These are phyloP conservation scores for Andrographis paniculata DNA, from an alignment of 305 asterid species.

Conservation along the genomic window DNA sequence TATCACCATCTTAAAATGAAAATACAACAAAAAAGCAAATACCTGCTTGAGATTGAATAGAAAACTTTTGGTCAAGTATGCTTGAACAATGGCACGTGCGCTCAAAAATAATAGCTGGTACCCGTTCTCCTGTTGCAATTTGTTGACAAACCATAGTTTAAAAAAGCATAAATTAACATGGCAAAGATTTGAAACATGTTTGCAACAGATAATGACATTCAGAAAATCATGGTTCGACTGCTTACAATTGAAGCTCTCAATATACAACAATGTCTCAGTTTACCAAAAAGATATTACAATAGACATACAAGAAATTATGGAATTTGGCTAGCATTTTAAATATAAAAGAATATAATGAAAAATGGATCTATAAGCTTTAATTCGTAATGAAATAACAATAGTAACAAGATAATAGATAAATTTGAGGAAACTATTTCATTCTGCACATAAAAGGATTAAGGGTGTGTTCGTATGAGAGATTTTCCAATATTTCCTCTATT, in stretches of 20 bases:
- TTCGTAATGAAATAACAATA: not conserved
- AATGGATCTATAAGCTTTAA: not conserved
- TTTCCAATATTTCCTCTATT: too few species aligned
- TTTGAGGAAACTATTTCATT: not conserved
- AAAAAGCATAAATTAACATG: not conserved
- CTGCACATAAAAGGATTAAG: not conserved
- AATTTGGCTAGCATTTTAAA: not conserved
- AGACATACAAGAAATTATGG: not conserved
- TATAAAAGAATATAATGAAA: not conserved
- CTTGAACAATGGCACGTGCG: constrained; percentile 82
- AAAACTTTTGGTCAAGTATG: constrained; percentile 66
- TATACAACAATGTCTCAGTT: not conserved
- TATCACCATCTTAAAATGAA: too few species aligned
- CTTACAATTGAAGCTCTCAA: not conserved
- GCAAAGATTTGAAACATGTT: not conserved
- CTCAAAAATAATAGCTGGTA: constrained; percentile 74
- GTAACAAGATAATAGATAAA: not conserved
- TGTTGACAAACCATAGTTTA: not conserved
- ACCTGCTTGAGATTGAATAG: constrained; percentile 75
- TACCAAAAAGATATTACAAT: not conserved
- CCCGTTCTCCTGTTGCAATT: constrained; percentile 53
- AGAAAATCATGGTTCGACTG: too few species aligned
- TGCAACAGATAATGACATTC: not conserved
- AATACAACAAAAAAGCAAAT: too few species aligned
- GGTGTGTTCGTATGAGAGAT: too few species aligned